Conservation (phyloP, 2,329 filamentous ascomycete species). For the Daldinia sp. region DNA sequence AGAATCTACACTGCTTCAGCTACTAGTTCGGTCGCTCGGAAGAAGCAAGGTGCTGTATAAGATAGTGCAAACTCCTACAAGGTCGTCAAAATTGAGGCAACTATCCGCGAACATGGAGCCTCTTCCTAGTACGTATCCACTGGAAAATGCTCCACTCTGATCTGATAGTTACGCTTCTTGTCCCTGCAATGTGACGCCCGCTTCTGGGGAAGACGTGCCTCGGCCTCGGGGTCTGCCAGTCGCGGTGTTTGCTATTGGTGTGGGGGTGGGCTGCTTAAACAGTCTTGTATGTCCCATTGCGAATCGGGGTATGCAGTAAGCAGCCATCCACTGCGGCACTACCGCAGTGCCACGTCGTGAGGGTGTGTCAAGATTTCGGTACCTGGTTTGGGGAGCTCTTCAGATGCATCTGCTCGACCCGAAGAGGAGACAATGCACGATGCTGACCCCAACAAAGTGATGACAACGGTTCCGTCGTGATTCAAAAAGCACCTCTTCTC, state of each 20-base stretch:
- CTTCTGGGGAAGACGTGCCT: conserved; percentile 35
- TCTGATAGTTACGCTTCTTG: conserved; percentile 32
- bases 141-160: conserved; percentile 23
- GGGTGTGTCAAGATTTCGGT: conserved; percentile 15
- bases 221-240: conserved; percentile 33
- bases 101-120: conserved; percentile 44
- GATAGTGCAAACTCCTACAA: conserved; percentile 28
- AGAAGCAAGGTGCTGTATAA: conserved; percentile 4
- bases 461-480: conserved; percentile 6
- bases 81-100: conserved; percentile 38
- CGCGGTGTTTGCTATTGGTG: conserved; percentile 34
- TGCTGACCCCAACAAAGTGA: background rate
- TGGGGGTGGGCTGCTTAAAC: conserved; percentile 25
- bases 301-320: conserved; percentile 36
- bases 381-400: conserved; percentile 26
- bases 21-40: conserved; percentile 20
- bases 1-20: background rate
- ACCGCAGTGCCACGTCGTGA: conserved; percentile 27
- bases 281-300: conserved; percentile 26
- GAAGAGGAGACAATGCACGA: conserved; percentile 11
- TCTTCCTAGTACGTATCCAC: conserved; percentile 25
- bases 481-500: conserved; percentile 7
- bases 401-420: conserved; percentile 4
- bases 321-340: conserved; percentile 33
- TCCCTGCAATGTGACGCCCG: conserved; percentile 36